Evolutionary conservation across 192 early-diverging fungal genomes (phyloP).

Genomic region (Lunasporangiospora selenospora): DNA sequence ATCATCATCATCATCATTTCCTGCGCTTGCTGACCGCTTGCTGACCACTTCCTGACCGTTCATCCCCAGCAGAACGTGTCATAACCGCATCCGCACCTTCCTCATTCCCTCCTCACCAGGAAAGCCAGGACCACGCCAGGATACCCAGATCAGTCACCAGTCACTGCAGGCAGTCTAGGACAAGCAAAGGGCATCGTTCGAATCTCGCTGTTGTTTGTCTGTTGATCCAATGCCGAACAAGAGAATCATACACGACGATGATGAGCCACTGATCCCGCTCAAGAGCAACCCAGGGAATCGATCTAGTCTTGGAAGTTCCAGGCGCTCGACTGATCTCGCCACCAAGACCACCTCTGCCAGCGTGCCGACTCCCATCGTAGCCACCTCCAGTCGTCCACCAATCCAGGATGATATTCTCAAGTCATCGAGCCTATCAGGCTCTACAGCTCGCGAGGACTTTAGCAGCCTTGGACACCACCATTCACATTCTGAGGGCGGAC

Average conservation of each 20-base stretch:
- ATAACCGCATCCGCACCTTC: slow-evolving; percentile 1
- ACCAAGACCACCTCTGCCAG: background rate
- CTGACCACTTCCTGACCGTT: too few species aligned
- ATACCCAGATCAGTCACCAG: too few species aligned
- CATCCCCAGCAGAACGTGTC: too few species aligned
- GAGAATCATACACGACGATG: slow-evolving; percentile 22
- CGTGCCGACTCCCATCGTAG: too few species aligned
- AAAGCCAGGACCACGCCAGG: too few species aligned
- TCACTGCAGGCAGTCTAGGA: too few species aligned
- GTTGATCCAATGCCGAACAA: slow-evolving; percentile 14
- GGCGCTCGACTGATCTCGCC: background rate
- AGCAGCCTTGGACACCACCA: slow-evolving; percentile 5
- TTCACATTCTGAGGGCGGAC: background rate
- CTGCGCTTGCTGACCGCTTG: too few species aligned
- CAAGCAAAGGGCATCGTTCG: too few species aligned
- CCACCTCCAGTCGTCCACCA: too few species aligned
- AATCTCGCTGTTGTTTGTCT: too few species aligned
- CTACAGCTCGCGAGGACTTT: slow-evolving; percentile 19
- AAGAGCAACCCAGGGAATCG: background rate
- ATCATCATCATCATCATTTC: too few species aligned
- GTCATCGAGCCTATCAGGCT: slow-evolving; percentile 27
- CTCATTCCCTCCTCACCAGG: background rate
- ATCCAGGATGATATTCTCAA: slow-evolving; percentile 5
- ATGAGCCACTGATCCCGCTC: slow-evolving; percentile 34
- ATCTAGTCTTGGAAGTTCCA: background rate